Evolutionary conservation across 2,329 filamentous ascomycete genomes (phyloP).

Genomic region (Trichoderma endophyticum): DNA sequence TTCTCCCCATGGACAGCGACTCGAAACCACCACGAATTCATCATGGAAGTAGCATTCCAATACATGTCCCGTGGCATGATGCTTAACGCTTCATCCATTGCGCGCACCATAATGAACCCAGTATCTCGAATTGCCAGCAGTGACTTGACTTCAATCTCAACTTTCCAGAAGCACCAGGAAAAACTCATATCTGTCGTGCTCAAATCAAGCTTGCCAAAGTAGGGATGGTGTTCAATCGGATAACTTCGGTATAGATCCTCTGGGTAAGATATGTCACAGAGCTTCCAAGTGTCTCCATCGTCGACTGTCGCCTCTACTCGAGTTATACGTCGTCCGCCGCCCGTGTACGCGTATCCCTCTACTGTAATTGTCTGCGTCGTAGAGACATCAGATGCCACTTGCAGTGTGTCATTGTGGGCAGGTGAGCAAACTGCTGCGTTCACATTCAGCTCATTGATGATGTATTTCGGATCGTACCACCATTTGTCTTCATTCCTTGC

Average conservation of each 20-base stretch:
- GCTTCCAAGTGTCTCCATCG: constrained; percentile 55
- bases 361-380: constrained; percentile 62
- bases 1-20: constrained; percentile 68
- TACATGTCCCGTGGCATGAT: constrained; percentile 91
- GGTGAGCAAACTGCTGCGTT: constrained; percentile 83
- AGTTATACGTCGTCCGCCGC: constrained; percentile 79
- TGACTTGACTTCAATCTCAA: constrained; percentile 68
- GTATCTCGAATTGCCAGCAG: neutral
- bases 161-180: constrained; percentile 90
- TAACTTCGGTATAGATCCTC: constrained; percentile 76
- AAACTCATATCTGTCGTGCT: constrained; percentile 83
- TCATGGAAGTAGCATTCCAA: constrained; percentile 93
- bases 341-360: constrained; percentile 83
- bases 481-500: constrained; percentile 69
- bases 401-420: constrained; percentile 49
- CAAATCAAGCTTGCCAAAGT: constrained; percentile 75
- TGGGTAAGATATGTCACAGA: constrained; percentile 75
- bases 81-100: constrained; percentile 88
- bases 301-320: constrained; percentile 81
- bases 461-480: constrained; percentile 88
- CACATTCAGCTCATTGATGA: constrained; percentile 86
- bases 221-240: constrained; percentile 61
- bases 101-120: constrained; percentile 67
- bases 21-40: constrained; percentile 96
- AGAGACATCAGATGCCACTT: constrained; percentile 44